phyloP scores from a whole-genome alignment of 768 basidiomycete genomes.

The Coprinellus micaceus region DNA sequence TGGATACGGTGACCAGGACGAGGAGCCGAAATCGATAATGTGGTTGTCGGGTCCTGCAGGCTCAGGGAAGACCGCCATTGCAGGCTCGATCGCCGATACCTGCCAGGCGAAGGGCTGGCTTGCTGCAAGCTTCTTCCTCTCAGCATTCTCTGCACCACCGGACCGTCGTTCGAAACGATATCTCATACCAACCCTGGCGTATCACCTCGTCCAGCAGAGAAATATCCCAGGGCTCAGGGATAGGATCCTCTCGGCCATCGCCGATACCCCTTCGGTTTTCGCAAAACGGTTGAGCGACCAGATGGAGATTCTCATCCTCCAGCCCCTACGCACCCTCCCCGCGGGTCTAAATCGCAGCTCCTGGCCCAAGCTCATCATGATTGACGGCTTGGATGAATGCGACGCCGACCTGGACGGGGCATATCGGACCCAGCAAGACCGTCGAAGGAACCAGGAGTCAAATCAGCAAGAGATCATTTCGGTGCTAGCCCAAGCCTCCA shows the following conservation, averaged over 20 bases:
- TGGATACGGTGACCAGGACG: not conserved
- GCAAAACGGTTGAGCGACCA: not conserved
- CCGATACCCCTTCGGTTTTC: not conserved
- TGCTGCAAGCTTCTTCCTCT: conserved; percentile 35
- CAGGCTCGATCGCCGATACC: conserved; percentile 21
- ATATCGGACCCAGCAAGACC: too few relatives aligned
- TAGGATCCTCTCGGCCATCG: not conserved
- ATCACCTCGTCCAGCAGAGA: conserved; percentile 20
- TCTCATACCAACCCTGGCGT: conserved; percentile 28
- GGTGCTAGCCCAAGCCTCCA: too few relatives aligned
- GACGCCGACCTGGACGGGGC: not conserved
- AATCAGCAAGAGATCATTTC: too few relatives aligned
- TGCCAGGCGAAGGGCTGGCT: conserved; percentile 16
- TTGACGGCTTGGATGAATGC: conserved; percentile 15
- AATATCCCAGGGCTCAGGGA: not conserved
- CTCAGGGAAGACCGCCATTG: conserved; percentile 26
- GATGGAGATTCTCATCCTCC: not conserved
- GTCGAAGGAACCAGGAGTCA: conserved; percentile 5
- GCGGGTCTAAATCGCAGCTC: not conserved
- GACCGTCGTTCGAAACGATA: conserved; percentile 19
- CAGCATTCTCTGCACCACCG: conserved; percentile 16
- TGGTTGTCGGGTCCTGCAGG: conserved; percentile 25
- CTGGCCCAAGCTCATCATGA: conserved; percentile 3
- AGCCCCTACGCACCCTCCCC: not conserved
- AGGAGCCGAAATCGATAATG: not conserved